Evolutionary conservation across 805 yeast species (phyloP), one percentile per base, ranked within the genome.

Genomic region (Wickerhamiella occidentalis): DNA sequence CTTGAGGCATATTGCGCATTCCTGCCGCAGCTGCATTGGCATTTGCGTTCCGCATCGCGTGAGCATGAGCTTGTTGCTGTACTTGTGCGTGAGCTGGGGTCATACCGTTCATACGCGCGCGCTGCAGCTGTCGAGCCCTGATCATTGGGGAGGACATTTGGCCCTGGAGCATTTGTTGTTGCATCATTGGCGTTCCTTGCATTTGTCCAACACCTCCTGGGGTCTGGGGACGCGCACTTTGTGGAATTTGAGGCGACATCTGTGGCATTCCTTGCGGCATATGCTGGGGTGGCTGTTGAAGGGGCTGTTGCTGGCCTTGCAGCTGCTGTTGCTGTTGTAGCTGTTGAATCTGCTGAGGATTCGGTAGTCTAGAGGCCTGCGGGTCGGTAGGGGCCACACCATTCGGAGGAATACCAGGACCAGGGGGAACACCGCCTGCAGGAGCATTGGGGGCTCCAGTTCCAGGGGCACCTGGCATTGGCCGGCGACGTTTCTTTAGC

Each of bases 401-500:
- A 33, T n/a, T 17, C 9, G 38, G 38, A 6, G 19, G 19, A 5
- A 9, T 13, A 13, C 33, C 11, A 25, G 28, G 9, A 11, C 33
- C 33, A 6, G 33, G 13, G 33, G 26, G 26, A 6, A 23, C 26
- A 29, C 33, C 33, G 6, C 38, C 38, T 15, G 38, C 26, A 23
- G 26, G 26, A 8, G 26, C 38, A n/a, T n/a, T n/a, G 18, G 38
- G 40, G 15, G 6, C 38, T n/a, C 38, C 38, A 15, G 45, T 52
- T 38, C 51, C 58, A 33, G 58, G 59, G 28, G 55, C 55, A 28
- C 44, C 38, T 3, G 44, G 13, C 15, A 18, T 13, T 41, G 38
- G 69, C 61, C 83, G 77, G 13, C 44, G 19, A 19, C 44, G 44
- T 43, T 83, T 71, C 49, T 94, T 72, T 67, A 84, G 78, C 65